Evolutionary conservation across 768 basidiomycete genomes (phyloP).

Genomic region (Suillus subalutaceus): DNA sequence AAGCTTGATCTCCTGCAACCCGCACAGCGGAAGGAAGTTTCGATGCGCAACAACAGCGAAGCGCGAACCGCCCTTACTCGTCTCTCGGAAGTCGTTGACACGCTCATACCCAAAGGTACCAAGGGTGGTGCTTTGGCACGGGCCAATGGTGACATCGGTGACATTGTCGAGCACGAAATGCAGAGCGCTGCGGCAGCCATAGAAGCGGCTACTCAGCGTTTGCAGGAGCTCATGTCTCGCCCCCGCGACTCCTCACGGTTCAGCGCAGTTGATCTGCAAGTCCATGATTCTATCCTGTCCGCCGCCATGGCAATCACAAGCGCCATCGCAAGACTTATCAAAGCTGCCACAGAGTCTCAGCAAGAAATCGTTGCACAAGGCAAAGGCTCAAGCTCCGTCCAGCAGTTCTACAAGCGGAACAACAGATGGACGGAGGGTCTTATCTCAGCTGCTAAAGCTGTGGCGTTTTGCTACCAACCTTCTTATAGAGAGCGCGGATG

Average conservation of each 20-base stretch:
- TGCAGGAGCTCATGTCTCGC: constrained; percentile 90
- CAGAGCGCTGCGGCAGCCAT: constrained; percentile 89
- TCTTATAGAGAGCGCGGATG: constrained; percentile 97
- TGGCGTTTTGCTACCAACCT: constrained; percentile 95
- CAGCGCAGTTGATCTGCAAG: constrained; percentile 91
- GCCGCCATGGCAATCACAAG: constrained; percentile 94
- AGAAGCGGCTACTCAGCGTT: constrained; percentile 85
- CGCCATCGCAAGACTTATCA: constrained; percentile 92
- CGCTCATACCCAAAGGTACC: constrained; percentile 80
- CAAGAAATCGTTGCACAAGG: constrained; percentile 98
- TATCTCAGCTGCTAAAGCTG: constrained; percentile 96
- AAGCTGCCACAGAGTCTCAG: constrained; percentile 96
- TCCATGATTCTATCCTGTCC: constrained; percentile 95
- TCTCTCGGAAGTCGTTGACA: constrained; percentile 87
- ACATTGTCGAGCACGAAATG: constrained; percentile 98
- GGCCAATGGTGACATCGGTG: constrained; percentile 91
- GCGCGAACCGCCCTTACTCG: constrained; percentile 79
- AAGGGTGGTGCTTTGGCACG: constrained; percentile 69
- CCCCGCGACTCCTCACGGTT: constrained; percentile 87
- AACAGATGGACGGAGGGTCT: constrained; percentile 99
- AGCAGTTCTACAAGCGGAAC: constrained; percentile 99
- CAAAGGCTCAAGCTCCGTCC: constrained; percentile 85
- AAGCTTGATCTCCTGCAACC: constrained; percentile 83
- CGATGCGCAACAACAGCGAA: constrained; percentile 88
- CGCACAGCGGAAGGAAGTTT: constrained; percentile 77